Evolutionary conservation across 2,329 filamentous ascomycete genomes (phyloP).

Genomic region (Curvularia spicifera): DNA sequence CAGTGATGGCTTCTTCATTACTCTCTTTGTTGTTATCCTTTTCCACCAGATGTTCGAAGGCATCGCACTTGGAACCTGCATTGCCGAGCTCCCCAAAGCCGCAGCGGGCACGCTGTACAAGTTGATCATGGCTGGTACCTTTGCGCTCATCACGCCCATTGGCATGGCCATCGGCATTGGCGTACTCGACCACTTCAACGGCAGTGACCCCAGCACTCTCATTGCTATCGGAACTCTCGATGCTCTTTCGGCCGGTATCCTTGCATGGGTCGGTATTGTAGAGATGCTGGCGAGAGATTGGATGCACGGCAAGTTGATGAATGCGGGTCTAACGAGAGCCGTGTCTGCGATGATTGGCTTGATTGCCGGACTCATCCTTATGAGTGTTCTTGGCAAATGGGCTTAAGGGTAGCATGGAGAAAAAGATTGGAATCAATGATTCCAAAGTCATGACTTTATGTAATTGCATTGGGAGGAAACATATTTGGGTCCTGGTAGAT

Average conservation of each 20-base stretch:
- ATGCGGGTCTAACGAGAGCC: constrained; percentile 59
- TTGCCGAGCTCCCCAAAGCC: constrained; percentile 63
- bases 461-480: constrained; percentile 7
- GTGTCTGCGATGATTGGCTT: constrained; percentile 61
- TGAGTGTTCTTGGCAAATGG: constrained; percentile 79
- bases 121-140: constrained; percentile 66
- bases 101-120: constrained; percentile 56
- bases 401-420: constrained; percentile 53
- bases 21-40: constrained; percentile 68
- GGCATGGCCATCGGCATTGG: constrained; percentile 83
- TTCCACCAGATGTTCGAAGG: constrained; percentile 84
- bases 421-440: constrained; percentile 1
- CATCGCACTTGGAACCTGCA: constrained; percentile 73
- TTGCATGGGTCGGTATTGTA: constrained; percentile 79
- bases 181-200: constrained; percentile 73
- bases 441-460: constrained; percentile 6
- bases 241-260: constrained; percentile 74
- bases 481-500: constrained; percentile 1
- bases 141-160: constrained; percentile 74
- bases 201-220: constrained; percentile 71
- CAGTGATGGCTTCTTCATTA: constrained; percentile 59
- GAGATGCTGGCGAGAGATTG: constrained; percentile 83
- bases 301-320: constrained; percentile 61
- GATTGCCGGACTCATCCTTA: constrained; percentile 67
- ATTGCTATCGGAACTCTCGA: constrained; percentile 76